Conservation (phyloP, 805 yeast species). For the Candida tammaniensis region DNA sequence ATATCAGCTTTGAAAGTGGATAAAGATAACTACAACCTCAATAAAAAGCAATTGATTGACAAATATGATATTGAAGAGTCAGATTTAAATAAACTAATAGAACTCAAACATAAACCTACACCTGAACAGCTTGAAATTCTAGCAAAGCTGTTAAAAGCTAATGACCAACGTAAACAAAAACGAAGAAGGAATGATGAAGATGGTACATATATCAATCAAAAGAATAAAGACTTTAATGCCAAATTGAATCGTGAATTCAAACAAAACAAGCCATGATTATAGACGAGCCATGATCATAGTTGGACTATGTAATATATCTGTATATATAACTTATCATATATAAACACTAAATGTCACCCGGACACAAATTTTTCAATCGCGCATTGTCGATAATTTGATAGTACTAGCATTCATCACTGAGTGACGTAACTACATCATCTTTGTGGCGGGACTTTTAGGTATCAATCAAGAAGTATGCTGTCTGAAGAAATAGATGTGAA, state of each 20-base stretch:
- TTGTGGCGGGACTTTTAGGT: too few species aligned
- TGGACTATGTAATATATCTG: too few species aligned
- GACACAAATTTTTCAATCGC: too few species aligned
- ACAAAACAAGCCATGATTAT: neutral
- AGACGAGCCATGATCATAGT: too few species aligned
- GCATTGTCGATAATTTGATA: too few species aligned
- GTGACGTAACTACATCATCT: too few species aligned
- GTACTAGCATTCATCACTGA: too few species aligned
- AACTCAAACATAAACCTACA: constrained; percentile 15
- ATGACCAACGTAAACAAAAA: constrained; percentile 36
- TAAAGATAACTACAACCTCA: constrained; percentile 37
- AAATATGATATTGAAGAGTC: neutral
- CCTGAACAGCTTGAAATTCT: constrained; percentile 23
- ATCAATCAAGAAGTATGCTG: too few species aligned
- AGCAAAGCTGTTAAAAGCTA: constrained; percentile 23
- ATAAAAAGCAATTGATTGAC: neutral
- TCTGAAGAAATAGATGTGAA: constrained; percentile 2
- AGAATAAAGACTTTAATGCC: constrained; percentile 70
- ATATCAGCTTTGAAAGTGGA: constrained; percentile 34
- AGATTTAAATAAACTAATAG: neutral
- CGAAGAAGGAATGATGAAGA: constrained; percentile 28
- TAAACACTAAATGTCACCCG: too few species aligned
- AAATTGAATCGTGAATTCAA: constrained; percentile 58
- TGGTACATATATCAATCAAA: constrained; percentile 58
- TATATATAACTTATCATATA: too few species aligned